These are phyloP conservation scores for Alternaria gaisen DNA, from an alignment of 2,329 filamentous ascomycete species.

Conservation along the genomic window DNA sequence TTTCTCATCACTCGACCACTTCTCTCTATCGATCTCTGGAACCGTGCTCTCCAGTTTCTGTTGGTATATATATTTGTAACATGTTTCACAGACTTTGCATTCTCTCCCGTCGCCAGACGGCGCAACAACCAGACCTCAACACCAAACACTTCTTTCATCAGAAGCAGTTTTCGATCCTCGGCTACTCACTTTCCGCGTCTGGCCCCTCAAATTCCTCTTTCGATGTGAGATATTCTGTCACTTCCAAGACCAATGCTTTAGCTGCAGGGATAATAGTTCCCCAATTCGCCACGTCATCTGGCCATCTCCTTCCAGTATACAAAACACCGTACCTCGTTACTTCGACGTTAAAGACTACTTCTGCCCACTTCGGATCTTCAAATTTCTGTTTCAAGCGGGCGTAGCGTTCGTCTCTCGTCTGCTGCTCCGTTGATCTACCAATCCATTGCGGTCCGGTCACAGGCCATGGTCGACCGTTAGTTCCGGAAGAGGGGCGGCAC, in stretches of 20 bases:
- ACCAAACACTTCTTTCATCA: background rate
- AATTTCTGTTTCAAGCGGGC: background rate
- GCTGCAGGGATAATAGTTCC: background rate
- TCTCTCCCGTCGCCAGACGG: background rate
- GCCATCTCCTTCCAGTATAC: background rate
- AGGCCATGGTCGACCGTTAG: background rate
- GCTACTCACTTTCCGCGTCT: background rate
- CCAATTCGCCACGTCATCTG: background rate
- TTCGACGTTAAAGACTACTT: background rate
- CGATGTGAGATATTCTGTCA: background rate
- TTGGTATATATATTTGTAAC: background rate
- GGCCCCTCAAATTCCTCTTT: background rate
- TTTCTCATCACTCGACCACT: background rate
- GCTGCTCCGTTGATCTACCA: background rate
- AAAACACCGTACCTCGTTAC: background rate
- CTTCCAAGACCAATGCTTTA: background rate
- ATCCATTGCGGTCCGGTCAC: background rate
- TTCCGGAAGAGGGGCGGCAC: background rate
- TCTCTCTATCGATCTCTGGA: background rate
- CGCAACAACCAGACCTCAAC: background rate
- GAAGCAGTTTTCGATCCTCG: rapidly evolving
- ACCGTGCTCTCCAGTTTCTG: background rate
- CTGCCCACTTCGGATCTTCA: background rate
- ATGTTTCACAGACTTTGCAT: background rate
- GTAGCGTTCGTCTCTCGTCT: background rate